Evolutionary conservation across 495 filamentous ascomycete genomes (phyloP), one percentile per base, ranked within the genome.

Genomic region (Margaritispora aquatica): DNA sequence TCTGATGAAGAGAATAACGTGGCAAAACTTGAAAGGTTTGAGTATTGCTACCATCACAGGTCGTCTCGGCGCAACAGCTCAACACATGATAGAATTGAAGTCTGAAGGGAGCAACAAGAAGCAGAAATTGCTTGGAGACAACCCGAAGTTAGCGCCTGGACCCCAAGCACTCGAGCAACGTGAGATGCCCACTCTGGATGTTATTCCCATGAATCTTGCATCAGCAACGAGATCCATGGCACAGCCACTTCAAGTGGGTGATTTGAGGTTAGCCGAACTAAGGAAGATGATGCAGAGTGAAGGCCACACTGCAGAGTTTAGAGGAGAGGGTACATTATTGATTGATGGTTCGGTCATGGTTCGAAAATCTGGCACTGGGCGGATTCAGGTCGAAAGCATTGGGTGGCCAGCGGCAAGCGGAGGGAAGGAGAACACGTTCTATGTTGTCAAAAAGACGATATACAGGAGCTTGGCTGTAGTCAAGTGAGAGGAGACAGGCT

Each of bases 191-290:
- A 80, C 84, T 2, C 82, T 98, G 2, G 90, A 96, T 64, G 75
- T 90, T 23, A 74, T 96, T 7, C 89, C 91, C 1, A 75, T 79
- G n/a, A 88, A 77, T 63, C 81, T 94, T 72, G 84, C 86, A 8
- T 85, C 89, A 1, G 86, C 89, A 0, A 88, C 86, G 3, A 79
- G 88, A 48, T 88, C 88, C 13, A 81, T 88, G 55, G 84, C 90
- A 8, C 92, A 92, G 34, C 91, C 95, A 9, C 80, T 99, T 11
- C 95, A 97, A 68, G 95, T 97, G 22, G 94, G 94, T 57, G 94
- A 99, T 66, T 76, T 97, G 19, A 80, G 94, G 19, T 79, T 99
- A 15, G 91, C 94, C 0, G 92, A 97, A 69, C 73, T 99, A 51
- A 79, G 95, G 50, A 87, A 88, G 62, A 81, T 90, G 24, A 87